Percentiles rank a stretch among this genome's conserved stretches.
Conservation (phyloP, 257 asterid species). For the Gentiana straminea region DNA sequence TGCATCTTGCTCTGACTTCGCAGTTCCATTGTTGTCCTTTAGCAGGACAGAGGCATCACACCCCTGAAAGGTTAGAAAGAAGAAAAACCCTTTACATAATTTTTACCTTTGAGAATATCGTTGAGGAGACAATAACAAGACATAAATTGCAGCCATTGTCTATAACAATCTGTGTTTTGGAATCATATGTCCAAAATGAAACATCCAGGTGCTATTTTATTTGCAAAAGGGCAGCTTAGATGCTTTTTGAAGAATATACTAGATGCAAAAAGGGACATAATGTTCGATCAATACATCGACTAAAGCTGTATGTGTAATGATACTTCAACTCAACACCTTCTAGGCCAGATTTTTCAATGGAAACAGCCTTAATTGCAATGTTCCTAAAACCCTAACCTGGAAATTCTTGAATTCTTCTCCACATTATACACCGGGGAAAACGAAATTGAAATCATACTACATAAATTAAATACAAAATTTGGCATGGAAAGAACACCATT, state of each 20-base stretch:
- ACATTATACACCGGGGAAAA: too few species aligned
- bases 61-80: constrained; percentile 14
- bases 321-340: too few species aligned
- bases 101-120: background rate
- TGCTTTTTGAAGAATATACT: background rate
- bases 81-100: background rate
- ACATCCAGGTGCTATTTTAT: background rate
- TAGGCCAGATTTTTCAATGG: too few species aligned
- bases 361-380: too few species aligned
- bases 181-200: background rate
- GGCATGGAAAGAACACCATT: too few species aligned
- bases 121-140: background rate
- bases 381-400: background rate
- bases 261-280: background rate
- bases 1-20: constrained; percentile 18
- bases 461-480: too few species aligned
- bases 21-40: constrained; percentile 5
- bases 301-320: too few species aligned
- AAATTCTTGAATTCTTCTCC: background rate
- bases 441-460: too few species aligned
- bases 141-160: background rate
- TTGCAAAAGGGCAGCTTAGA: background rate
- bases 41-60: constrained; percentile 31
- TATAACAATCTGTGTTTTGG: too few species aligned
- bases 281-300: too few species aligned